A percentile compares a stretch with the other conserved stretches of the same genome.
These are phyloP conservation scores for Eutrema heterophyllum DNA, from an alignment of 345 rosid species.

Conservation along the genomic window DNA sequence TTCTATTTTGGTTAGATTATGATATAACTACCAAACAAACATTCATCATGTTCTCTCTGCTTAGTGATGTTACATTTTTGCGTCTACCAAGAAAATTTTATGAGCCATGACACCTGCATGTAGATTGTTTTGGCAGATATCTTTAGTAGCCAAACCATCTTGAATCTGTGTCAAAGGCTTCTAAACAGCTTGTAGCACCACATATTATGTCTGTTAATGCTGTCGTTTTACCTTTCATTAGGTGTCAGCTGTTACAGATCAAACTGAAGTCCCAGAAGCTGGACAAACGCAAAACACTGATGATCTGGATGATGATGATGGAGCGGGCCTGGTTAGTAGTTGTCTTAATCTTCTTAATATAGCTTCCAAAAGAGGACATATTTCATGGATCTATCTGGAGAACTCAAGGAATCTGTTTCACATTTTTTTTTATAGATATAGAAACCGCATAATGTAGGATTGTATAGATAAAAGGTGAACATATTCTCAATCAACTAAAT, in stretches of 20 bases:
- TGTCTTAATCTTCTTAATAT: neutral
- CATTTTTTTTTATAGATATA: neutral
- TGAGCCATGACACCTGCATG: too few relatives aligned
- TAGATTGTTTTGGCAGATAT: too few relatives aligned
- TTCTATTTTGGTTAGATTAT: neutral
- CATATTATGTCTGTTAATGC: neutral
- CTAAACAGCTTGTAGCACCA: neutral
- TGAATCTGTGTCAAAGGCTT: neutral
- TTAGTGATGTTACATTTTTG: too few relatives aligned
- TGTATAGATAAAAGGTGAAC: neutral
- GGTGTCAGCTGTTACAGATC: constrained; percentile 97
- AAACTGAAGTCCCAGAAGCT: constrained; percentile 55
- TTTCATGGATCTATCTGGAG: neutral
- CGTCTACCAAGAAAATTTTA: too few relatives aligned
- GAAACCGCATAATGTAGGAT: neutral
- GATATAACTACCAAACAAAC: neutral
- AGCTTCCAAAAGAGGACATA: constrained; percentile 1
- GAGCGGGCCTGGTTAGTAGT: constrained; percentile 87
- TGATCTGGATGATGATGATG: constrained; percentile 97
- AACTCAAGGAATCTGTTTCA: neutral
- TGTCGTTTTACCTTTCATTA: constrained; percentile 24
- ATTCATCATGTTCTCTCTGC: constrained; percentile 1
- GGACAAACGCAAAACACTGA: constrained; percentile 46
- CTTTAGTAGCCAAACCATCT: neutral
- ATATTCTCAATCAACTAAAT: neutral